Base-by-base conservation (phyloP, 1,139 yeast species). In the Insectozyma bohioensis region DNA sequence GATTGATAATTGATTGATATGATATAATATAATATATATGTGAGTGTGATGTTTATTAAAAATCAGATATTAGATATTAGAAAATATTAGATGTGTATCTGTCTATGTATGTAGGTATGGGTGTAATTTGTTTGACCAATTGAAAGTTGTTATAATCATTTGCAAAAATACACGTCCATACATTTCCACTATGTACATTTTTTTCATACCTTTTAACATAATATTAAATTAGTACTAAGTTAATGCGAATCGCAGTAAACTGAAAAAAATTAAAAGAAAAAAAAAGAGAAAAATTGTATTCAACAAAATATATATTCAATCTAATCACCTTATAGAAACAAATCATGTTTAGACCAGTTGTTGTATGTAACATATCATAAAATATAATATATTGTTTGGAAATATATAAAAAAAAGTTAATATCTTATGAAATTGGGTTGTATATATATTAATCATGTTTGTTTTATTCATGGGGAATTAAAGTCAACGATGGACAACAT, bases 281-380 rank as follows among this genome's bases (percentile, higher is more conserved):
- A 21, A 31, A 12, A 12, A 14, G 19, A 12, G 18, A 24, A 26
- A 26, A 26, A 33, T 15, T 12, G 21, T 4, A 18, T 25, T 30
- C 33, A 30, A 28, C 30, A 19, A 26, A n/a, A 32, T 22, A 16
- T 10, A 17, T 14, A 20, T 12, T 20, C 24, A 32, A 22, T n/a
- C 11, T 14, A 12, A 24, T 20, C 14, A 8, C 13, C 22, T 24
- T 13, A 6, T 11, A 12, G 12, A 11, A n/a, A 13, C 8, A 7
- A 38, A 54, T 42, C 48, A 64, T 63, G 71, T 61, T 64, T 49
- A 66, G 67, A 63, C 68, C 62, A 52, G 58, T 69, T 50, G 60
- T 62, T 54, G 70, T 44, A 44, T 41, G 48, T 44, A 32, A 10
- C 9, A 13, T 17, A 4, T 16, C n/a, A n/a, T n/a, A n/a, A n/a